phyloP scores from a whole-genome alignment of 306 rosid genomes.

The Dryas octopetala region DNA sequence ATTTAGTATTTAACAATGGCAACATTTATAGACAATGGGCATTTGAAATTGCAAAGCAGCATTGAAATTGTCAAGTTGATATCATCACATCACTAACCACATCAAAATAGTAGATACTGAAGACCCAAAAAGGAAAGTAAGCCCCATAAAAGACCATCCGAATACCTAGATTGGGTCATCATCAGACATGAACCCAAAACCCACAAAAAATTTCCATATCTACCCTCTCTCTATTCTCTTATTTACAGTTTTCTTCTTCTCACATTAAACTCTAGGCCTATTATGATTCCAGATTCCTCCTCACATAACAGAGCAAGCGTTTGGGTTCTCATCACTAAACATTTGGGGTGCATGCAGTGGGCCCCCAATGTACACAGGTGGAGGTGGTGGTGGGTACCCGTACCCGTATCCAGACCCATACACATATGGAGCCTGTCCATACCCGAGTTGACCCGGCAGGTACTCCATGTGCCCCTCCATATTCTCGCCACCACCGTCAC shows the following conservation, averaged over 20 bases:
- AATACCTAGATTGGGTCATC: neutral
- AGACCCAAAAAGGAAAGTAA: neutral
- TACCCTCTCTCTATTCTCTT: constrained; percentile 27
- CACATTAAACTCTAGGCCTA: too few relatives aligned
- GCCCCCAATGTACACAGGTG: constrained; percentile 30
- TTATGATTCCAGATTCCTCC: neutral
- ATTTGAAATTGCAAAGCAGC: neutral
- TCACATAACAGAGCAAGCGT: constrained; percentile 77
- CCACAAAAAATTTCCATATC: constrained; percentile 22
- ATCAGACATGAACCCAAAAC: neutral
- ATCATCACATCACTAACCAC: neutral
- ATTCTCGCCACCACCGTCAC: constrained; percentile 27
- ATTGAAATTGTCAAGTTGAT: too few relatives aligned
- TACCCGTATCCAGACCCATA: constrained; percentile 32
- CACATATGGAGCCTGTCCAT: constrained; percentile 23
- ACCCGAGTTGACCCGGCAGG: constrained; percentile 15
- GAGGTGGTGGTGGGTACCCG: constrained; percentile 24
- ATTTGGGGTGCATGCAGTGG: constrained; percentile 51
- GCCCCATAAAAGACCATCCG: neutral
- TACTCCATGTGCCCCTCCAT: constrained; percentile 37
- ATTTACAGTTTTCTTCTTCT: constrained; percentile 29
- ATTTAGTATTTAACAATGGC: too few relatives aligned
- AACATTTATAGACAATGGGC: neutral
- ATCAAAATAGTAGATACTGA: neutral
- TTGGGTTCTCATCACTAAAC: constrained; percentile 87